Conservation (phyloP, 2,329 filamentous ascomycete genomes). For the Sporothrix schenckii region DNA sequence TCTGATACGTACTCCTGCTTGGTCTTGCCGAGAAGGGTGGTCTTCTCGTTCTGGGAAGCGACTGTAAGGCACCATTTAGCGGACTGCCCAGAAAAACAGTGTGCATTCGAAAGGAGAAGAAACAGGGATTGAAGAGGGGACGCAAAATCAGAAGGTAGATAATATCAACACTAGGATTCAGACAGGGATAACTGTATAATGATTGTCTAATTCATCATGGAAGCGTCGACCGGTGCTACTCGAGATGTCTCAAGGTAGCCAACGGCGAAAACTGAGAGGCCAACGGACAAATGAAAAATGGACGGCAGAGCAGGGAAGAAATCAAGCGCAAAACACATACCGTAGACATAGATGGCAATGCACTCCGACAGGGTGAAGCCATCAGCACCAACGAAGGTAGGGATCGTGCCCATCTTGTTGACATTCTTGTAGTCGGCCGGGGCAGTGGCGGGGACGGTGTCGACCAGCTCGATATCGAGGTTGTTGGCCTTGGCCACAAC, state of each 20-base stretch:
- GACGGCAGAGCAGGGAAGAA: conserved; percentile 14
- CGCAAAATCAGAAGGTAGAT: conserved; percentile 76
- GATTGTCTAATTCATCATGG: conserved; percentile 71
- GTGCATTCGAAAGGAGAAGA: conserved; percentile 37
- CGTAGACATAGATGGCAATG: conserved; percentile 96
- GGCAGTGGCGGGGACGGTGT: conserved; percentile 67
- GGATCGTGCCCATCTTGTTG: conserved; percentile 88
- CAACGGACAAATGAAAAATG: conserved; percentile 20
- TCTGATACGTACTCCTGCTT: conserved; percentile 81
- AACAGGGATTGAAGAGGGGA: conserved; percentile 39
- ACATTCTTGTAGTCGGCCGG: conserved; percentile 78
- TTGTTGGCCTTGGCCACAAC: conserved; percentile 97
- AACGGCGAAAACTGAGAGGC: background rate
- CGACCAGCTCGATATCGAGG: conserved; percentile 84
- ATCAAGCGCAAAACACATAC: conserved; percentile 64
- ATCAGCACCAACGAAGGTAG: conserved; percentile 89
- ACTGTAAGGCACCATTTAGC: conserved; percentile 58
- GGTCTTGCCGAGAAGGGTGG: conserved; percentile 97
- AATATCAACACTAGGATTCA: conserved; percentile 87
- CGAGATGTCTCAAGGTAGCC: background rate
- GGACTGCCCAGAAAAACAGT: conserved; percentile 13
- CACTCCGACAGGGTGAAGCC: conserved; percentile 86
- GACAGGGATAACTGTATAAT: conserved; percentile 97
- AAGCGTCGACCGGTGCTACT: background rate
- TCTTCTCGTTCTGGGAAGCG: conserved; percentile 99